phyloP scores from a whole-genome alignment of 1,139 yeast species.

The Kodamaea ohmeri region DNA sequence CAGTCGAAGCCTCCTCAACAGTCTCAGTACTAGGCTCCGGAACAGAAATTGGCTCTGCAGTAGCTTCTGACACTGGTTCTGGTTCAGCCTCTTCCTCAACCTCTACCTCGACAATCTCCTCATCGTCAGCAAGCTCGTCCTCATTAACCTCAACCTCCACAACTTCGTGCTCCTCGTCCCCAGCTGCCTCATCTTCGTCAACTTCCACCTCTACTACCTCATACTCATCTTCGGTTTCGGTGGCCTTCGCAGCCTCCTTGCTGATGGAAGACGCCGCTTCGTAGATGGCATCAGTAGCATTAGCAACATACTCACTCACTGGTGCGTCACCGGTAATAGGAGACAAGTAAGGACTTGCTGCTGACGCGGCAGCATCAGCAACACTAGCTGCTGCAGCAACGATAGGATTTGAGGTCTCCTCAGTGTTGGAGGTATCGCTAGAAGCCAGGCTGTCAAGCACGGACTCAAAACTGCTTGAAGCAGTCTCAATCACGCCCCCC shows the following conservation, averaged over 20 bases:
- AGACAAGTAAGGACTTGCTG: constrained; percentile 3
- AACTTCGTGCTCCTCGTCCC: not conserved
- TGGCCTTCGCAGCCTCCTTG: constrained; percentile 1
- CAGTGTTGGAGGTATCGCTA: not conserved
- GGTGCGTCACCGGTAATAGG: constrained; percentile 3
- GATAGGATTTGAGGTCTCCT: not conserved
- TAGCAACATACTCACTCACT: constrained; percentile 3
- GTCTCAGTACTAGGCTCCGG: no score
- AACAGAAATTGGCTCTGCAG: not conserved
- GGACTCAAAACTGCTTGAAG: no score
- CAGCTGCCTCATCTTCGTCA: not conserved
- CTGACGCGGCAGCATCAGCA: constrained; percentile 1
- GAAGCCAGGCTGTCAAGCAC: no score
- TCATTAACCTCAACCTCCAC: not conserved
- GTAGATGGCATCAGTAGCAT: constrained; percentile 6
- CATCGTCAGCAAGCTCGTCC: not conserved
- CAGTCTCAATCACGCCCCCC: no score
- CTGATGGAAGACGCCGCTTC: constrained; percentile 2
- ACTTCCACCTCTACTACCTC: constrained; percentile 1
- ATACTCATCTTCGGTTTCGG: not conserved
- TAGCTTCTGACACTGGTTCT: not conserved
- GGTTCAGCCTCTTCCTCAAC: not conserved
- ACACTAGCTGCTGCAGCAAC: not conserved
- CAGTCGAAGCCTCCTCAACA: not conserved
- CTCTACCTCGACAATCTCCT: not conserved